Evolutionary conservation across 208 protist genomes (phyloP).

Genomic region (Plasmodiophora brassicae): DNA sequence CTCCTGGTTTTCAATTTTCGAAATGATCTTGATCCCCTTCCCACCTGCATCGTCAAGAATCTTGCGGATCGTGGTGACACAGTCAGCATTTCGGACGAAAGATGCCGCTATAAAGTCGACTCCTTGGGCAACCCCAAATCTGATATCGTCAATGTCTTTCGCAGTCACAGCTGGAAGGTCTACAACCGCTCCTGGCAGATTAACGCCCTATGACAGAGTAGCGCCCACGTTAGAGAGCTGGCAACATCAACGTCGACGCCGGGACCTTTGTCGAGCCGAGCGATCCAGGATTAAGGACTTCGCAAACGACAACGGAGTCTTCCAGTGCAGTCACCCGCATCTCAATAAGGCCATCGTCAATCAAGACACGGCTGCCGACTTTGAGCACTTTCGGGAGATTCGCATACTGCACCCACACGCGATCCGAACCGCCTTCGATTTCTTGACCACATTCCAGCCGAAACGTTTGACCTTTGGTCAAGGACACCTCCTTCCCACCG

Average conservation of each 20-base stretch:
- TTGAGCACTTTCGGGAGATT: slow-evolving; percentile 53
- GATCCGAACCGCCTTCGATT: background rate
- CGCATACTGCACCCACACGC: slow-evolving; percentile 30
- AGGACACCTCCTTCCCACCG: slow-evolving; percentile 57
- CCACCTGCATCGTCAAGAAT: slow-evolving; percentile 76
- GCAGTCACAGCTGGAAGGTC: slow-evolving; percentile 55
- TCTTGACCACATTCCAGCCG: background rate
- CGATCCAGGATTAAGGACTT: slow-evolving; percentile 47
- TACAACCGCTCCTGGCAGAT: slow-evolving; percentile 42
- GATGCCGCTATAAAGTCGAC: slow-evolving; percentile 96
- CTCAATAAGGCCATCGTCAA: slow-evolving; percentile 91
- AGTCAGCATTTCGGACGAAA: slow-evolving; percentile 86
- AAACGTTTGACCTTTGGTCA: background rate
- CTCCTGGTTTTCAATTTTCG: slow-evolving; percentile 98
- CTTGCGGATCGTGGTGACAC: slow-evolving; percentile 83
- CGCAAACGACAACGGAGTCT: slow-evolving; percentile 21
- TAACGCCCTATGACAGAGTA: slow-evolving; percentile 6
- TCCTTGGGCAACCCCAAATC: slow-evolving; percentile 83
- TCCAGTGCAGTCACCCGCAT: slow-evolving; percentile 64
- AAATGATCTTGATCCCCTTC: slow-evolving; percentile 86
- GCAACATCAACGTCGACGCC: slow-evolving; percentile 17
- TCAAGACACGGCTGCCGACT: slow-evolving; percentile 77
- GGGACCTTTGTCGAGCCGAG: slow-evolving; percentile 49
- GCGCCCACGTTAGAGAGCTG: background rate
- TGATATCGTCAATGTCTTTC: slow-evolving; percentile 81